Evolutionary conservation across 2,329 filamentous ascomycete species (phyloP).

Genomic region (Juglanconis sp.): DNA sequence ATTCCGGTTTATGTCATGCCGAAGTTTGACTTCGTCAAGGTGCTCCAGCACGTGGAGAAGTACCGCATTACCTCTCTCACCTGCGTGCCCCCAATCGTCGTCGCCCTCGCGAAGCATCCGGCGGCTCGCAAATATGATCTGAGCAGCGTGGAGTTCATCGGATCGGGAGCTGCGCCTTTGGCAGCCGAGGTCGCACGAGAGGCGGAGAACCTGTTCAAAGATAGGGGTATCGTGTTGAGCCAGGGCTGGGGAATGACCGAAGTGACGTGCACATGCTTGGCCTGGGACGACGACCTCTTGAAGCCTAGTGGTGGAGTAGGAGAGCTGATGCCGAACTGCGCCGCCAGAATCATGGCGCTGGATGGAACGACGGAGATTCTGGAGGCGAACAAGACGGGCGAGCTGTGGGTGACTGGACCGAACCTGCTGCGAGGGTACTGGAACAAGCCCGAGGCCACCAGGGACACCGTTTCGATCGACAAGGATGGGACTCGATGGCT

Average conservation of each 20-base stretch:
- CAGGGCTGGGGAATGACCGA: conserved; percentile 93
- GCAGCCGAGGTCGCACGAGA: conserved; percentile 54
- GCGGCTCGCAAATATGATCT: conserved; percentile 64
- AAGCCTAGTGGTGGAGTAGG: conserved; percentile 51
- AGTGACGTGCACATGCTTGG: conserved; percentile 66
- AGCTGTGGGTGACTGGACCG: conserved; percentile 71
- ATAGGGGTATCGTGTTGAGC: conserved; percentile 34
- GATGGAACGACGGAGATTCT: conserved; percentile 51
- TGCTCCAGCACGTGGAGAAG: conserved; percentile 65
- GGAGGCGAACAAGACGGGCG: conserved; percentile 54
- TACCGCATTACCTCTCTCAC: conserved; percentile 66
- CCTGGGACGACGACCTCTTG: conserved; percentile 47
- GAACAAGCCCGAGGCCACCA: conserved; percentile 65
- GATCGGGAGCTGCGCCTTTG: conserved; percentile 68
- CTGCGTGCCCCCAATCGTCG: conserved; percentile 72
- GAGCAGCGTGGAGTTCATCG: conserved; percentile 57
- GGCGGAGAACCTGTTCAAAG: conserved; percentile 54
- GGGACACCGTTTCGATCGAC: conserved; percentile 49
- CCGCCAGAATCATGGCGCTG: conserved; percentile 62
- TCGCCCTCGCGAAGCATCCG: conserved; percentile 70
- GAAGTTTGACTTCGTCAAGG: conserved; percentile 70
- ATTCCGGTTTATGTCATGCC: conserved; percentile 75
- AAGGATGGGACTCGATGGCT: conserved; percentile 60
- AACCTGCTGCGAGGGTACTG: conserved; percentile 77
- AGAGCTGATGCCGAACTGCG: conserved; percentile 65